These are phyloP conservation scores for Candida maesae DNA, from an alignment of 805 yeast genomes.

Conservation along the genomic window DNA sequence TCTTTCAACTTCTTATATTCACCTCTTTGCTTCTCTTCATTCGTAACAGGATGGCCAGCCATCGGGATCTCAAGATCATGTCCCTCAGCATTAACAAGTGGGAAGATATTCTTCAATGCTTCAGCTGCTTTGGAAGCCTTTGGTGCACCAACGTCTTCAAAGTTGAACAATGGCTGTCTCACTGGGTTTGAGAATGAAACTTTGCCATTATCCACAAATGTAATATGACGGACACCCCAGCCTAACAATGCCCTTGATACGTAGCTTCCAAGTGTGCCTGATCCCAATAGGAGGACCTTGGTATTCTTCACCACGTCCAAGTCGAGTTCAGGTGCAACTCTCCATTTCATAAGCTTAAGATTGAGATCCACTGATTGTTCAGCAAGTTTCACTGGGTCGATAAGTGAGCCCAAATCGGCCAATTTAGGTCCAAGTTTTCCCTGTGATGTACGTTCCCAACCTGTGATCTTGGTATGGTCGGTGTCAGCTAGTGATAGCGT, in stretches of 20 bases:
- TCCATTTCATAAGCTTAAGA: constrained; percentile 93
- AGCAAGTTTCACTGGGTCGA: constrained; percentile 78
- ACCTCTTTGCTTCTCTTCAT: constrained; percentile 43
- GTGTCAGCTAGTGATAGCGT: constrained; percentile 16
- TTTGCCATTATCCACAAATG: constrained; percentile 85
- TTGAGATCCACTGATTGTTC: constrained; percentile 92
- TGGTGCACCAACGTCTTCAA: constrained; percentile 72
- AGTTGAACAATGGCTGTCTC: constrained; percentile 81
- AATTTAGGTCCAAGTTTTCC: constrained; percentile 78
- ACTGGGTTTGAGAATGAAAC: constrained; percentile 95
- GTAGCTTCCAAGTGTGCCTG: constrained; percentile 95
- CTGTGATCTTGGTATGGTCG: constrained; percentile 44
- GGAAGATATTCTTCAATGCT: constrained; percentile 69
- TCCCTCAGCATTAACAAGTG: constrained; percentile 68
- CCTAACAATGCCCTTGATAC: constrained; percentile 83
- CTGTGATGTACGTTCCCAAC: constrained; percentile 85
- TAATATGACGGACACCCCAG: constrained; percentile 88
- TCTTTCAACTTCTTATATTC: constrained; percentile 51
- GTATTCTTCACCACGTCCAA: constrained; percentile 58
- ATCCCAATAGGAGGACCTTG: constrained; percentile 78
- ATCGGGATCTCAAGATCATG: constrained; percentile 76
- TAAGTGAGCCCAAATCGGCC: constrained; percentile 76
- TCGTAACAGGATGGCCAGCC: constrained; percentile 86
- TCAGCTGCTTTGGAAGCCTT: constrained; percentile 80
- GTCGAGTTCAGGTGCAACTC: constrained; percentile 80